Evolutionary conservation across 257 asterid species (phyloP).

Genomic region (Salvia rosmarinus): DNA sequence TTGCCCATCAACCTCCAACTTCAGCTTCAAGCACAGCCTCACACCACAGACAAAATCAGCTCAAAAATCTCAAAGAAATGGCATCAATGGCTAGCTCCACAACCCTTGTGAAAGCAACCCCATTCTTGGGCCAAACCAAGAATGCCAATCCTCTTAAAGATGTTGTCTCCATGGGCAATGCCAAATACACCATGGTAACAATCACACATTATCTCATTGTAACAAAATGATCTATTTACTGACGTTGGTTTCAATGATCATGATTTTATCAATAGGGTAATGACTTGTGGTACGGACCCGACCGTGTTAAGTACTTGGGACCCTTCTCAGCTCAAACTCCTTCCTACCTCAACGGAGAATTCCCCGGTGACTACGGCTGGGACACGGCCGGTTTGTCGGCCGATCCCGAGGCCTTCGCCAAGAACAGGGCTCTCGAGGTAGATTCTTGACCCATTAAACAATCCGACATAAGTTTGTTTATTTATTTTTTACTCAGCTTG

Average conservation of each 20-base stretch:
- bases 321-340: constrained; percentile 94
- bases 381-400: constrained; percentile 89
- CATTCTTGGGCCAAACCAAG: constrained; percentile 78
- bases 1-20: neutral
- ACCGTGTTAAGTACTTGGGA: constrained; percentile 83
- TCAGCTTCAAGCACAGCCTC: neutral
- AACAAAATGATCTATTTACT: neutral
- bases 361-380: constrained; percentile 93
- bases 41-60: neutral
- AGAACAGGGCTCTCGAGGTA: constrained; percentile 86
- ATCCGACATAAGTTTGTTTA: neutral
- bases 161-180: constrained; percentile 62
- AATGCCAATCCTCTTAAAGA: constrained; percentile 62
- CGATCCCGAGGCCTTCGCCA: constrained; percentile 87
- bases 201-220: neutral
- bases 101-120: constrained; percentile 62
- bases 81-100: constrained; percentile 75
- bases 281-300: constrained; percentile 86
- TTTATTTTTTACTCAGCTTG: neutral
- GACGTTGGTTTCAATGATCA: constrained; percentile 3
- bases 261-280: constrained; percentile 42
- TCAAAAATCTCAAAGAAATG: constrained; percentile 35
- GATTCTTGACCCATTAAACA: neutral
- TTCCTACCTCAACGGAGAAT: constrained; percentile 79
- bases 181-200: constrained; percentile 63